phyloP scores from a whole-genome alignment of 768 basidiomycete genomes.

The Tylopilus vinaceipallidus region DNA sequence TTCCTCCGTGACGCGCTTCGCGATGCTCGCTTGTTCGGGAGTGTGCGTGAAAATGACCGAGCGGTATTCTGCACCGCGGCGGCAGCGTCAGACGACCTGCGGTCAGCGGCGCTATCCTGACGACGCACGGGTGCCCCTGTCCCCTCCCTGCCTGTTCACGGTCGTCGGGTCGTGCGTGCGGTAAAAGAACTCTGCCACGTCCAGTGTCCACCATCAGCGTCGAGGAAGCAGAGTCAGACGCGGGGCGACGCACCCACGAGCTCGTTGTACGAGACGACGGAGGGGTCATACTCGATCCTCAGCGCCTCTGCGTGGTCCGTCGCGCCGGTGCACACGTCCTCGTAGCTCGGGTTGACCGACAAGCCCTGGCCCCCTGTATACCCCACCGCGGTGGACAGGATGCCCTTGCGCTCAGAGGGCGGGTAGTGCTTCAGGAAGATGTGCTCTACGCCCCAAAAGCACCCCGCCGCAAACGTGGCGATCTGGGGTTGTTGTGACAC shows the following conservation, averaged over 20 bases:
- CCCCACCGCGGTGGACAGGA: conserved; percentile 72
- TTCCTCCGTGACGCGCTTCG: conserved; percentile 75
- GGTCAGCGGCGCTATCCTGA: background rate
- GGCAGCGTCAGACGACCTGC: background rate
- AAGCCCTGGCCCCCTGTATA: conserved; percentile 71
- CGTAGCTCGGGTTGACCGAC: conserved; percentile 61
- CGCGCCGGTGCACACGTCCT: conserved; percentile 70
- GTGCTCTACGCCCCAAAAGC: conserved; percentile 88
- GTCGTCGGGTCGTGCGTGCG: conserved; percentile 93
- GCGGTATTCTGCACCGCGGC: conserved; percentile 68
- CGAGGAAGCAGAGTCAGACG: background rate
- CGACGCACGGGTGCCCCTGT: conserved; percentile 72
- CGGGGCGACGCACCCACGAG: conserved; percentile 64
- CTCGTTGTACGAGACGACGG: conserved; percentile 73
- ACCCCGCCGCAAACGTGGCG: conserved; percentile 55
- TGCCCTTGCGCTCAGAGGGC: conserved; percentile 67
- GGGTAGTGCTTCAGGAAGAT: conserved; percentile 81
- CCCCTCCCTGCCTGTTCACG: conserved; percentile 71
- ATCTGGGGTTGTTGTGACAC: conserved; percentile 44
- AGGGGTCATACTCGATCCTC: conserved; percentile 82
- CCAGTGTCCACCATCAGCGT: background rate
- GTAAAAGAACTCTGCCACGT: conserved; percentile 80
- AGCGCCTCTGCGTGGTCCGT: conserved; percentile 91
- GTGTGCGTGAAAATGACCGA: conserved; percentile 86
- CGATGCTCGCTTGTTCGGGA: conserved; percentile 68